phyloP scores from a whole-genome alignment of 176 grass and related monocot species.

The Aegilops longissima region DNA sequence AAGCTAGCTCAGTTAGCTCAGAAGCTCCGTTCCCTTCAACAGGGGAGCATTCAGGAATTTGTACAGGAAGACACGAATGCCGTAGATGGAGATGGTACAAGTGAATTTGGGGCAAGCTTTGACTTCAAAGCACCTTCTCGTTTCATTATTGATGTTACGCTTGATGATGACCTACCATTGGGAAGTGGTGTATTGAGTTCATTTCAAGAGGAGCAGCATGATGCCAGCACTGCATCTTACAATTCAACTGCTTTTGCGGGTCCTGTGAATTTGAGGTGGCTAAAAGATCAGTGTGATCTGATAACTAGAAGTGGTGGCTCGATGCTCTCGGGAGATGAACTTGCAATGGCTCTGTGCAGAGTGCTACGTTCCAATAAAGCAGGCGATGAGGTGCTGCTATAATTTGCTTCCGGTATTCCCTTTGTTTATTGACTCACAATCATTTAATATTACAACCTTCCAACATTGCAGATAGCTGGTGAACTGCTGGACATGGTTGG shows the following conservation, averaged over 20 bases:
- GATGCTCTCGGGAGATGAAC: conserved; percentile 84
- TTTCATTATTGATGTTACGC: conserved; percentile 71
- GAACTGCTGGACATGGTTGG: conserved; percentile 94
- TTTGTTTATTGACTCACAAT: conserved; percentile 19
- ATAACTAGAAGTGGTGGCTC: conserved; percentile 69
- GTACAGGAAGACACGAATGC: conserved; percentile 18
- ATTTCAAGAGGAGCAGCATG: conserved; percentile 41
- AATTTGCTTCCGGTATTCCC: conserved; percentile 8
- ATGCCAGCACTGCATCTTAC: conserved; percentile 36
- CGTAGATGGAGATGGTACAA: conserved; percentile 33
- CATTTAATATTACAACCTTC: conserved; percentile 25
- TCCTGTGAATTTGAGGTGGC: conserved; percentile 76
- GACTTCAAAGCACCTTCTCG: conserved; percentile 75
- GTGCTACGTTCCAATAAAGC: conserved; percentile 86
- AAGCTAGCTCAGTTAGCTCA: conserved; percentile 68
- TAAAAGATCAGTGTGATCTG: conserved; percentile 75
- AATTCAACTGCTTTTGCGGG: conserved; percentile 39
- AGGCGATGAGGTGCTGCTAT: conserved; percentile 68
- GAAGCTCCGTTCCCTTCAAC: conserved; percentile 61
- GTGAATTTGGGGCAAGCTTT: conserved; percentile 86
- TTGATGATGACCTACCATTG: conserved; percentile 41
- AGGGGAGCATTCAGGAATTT: conserved; percentile 23
- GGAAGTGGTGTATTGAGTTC: conserved; percentile 30
- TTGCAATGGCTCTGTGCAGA: conserved; percentile 86
- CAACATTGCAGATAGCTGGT: conserved; percentile 65